Evolutionary conservation across 1,284 basidiomycete species (phyloP).

Genomic region (Sutorius eximius): DNA sequence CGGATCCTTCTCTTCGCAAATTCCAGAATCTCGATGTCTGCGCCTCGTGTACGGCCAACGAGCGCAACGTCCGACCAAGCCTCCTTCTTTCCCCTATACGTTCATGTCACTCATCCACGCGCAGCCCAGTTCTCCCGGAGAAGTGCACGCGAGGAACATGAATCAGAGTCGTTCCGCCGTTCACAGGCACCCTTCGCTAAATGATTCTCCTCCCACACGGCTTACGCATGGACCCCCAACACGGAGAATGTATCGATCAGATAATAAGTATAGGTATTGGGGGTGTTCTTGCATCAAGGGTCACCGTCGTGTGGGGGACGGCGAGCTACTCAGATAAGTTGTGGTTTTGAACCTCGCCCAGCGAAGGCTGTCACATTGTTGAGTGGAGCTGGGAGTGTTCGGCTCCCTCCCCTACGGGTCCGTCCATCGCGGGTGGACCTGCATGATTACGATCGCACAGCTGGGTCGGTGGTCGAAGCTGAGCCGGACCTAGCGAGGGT

Average conservation of each 20-base stretch:
- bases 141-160: slow-evolving; percentile 9
- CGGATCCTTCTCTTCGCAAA: slow-evolving; percentile 3
- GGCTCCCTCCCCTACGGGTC: no score
- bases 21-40: slow-evolving; percentile 7
- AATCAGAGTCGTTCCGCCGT: not conserved
- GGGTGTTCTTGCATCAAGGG: slow-evolving; percentile 2
- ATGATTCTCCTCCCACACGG: slow-evolving; percentile 20
- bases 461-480: not conserved
- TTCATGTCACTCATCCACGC: no score
- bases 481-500: not conserved
- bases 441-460: not conserved
- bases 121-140: slow-evolving; percentile 4
- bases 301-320: slow-evolving; percentile 4
- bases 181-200: slow-evolving; percentile 23
- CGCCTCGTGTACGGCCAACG: slow-evolving; percentile 17
- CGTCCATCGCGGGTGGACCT: not conserved
- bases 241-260: slow-evolving; percentile 11
- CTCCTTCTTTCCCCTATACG: slow-evolving; percentile 5
- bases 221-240: slow-evolving; percentile 7
- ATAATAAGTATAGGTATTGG: no score
- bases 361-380: no score
- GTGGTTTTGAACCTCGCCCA: no score
- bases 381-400: no score
- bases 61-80: not conserved
- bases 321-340: not conserved